These are phyloP conservation scores for Acanthamoeba divionensis DNA, from an alignment of 208 protist species.

Conservation along the genomic window DNA sequence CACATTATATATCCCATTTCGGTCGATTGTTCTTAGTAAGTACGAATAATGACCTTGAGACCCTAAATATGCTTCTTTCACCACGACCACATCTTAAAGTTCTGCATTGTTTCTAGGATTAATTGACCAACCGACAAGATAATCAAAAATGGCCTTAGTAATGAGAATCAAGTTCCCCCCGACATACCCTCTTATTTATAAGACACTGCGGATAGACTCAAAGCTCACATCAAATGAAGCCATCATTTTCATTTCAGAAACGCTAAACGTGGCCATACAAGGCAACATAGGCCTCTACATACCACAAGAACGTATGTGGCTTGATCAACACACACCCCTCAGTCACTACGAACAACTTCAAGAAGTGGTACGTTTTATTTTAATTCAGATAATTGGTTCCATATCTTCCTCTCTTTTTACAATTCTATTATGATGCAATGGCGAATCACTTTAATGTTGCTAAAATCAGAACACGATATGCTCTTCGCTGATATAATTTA, in stretches of 20 bases:
- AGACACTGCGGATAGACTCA: constrained; percentile 55
- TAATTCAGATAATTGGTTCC: neutral
- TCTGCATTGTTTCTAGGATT: too few species aligned
- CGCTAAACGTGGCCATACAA: constrained; percentile 51
- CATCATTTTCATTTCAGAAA: constrained; percentile 60
- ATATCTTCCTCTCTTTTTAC: neutral
- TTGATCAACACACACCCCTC: constrained; percentile 44
- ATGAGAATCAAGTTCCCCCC: constrained; percentile 66
- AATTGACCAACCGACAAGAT: too few species aligned
- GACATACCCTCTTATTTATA: constrained; percentile 65
- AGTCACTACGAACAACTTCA: constrained; percentile 44
- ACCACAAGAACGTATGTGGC: constrained; percentile 56
- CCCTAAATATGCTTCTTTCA: too few species aligned
- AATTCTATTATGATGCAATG: neutral
- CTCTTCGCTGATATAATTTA: neutral
- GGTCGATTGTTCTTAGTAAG: too few species aligned
- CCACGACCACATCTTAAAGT: too few species aligned
- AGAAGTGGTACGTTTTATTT: constrained; percentile 40
- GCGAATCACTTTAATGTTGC: neutral
- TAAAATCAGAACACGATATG: neutral
- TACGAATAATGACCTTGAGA: too few species aligned
- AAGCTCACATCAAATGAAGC: constrained; percentile 58
- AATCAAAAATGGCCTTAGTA: constrained; percentile 52
- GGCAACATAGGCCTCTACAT: constrained; percentile 60
- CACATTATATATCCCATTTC: too few species aligned